These are phyloP conservation scores for Xerocomellus dryophilus DNA, from an alignment of 768 basidiomycete species.

Conservation along the genomic window DNA sequence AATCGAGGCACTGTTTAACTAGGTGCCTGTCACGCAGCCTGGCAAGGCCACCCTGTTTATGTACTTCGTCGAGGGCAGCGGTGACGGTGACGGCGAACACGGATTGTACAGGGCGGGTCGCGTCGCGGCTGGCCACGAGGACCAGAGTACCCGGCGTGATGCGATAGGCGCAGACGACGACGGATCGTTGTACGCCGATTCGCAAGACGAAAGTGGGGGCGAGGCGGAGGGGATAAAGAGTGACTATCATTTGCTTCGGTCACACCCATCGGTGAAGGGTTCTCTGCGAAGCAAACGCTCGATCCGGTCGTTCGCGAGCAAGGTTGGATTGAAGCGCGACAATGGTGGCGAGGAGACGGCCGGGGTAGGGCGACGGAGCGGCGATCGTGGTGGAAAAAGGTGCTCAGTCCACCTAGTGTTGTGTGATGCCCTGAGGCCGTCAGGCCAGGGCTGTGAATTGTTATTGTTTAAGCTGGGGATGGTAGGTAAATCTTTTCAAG, in stretches of 20 bases:
- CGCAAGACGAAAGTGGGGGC: slow-evolving; percentile 9
- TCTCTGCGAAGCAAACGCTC: slow-evolving; percentile 25
- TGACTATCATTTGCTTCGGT: slow-evolving; percentile 31
- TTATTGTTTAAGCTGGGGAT: too few relatives aligned
- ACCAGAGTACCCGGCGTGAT: not conserved
- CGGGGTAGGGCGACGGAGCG: slow-evolving; percentile 13
- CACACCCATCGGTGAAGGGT: slow-evolving; percentile 21
- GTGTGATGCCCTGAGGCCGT: too few relatives aligned
- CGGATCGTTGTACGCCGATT: slow-evolving; percentile 24
- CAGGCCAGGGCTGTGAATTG: too few relatives aligned
- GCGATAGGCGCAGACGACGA: slow-evolving; percentile 14
- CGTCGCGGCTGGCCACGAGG: not conserved
- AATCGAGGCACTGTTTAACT: slow-evolving; percentile 81
- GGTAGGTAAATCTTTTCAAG: too few relatives aligned
- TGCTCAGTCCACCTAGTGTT: slow-evolving; percentile 19
- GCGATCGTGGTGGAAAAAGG: slow-evolving; percentile 33
- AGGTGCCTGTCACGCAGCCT: slow-evolving; percentile 43
- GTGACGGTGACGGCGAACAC: slow-evolving; percentile 15
- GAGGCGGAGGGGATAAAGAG: slow-evolving; percentile 15
- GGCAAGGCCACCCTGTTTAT: slow-evolving; percentile 35
- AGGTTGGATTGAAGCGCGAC: not conserved
- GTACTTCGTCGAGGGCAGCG: slow-evolving; percentile 32
- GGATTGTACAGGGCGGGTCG: not conserved
- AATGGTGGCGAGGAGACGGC: not conserved
- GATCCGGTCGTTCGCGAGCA: slow-evolving; percentile 17